Percentiles rank a stretch among this genome's conserved stretches.
These are phyloP conservation scores for Hirsutella minnesotensis DNA, from an alignment of 2,329 filamentous ascomycete species.

Conservation along the genomic window DNA sequence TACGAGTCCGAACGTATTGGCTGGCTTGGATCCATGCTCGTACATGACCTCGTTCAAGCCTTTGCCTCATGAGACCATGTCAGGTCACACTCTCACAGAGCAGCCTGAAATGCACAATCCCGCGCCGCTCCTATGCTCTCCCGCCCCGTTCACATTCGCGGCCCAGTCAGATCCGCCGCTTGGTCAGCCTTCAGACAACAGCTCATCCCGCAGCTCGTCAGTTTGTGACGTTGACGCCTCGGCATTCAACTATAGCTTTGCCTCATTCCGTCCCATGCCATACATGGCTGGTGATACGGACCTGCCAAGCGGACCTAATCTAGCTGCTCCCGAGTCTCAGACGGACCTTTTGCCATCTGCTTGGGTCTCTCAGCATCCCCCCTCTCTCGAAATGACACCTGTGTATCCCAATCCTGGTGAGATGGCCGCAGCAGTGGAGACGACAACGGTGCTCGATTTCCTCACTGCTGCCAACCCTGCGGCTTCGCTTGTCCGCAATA, in stretches of 20 bases:
- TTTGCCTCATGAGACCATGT: constrained; percentile 11
- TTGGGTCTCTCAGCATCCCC: constrained; percentile 11
- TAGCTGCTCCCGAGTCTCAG: background rate
- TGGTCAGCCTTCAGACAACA: background rate
- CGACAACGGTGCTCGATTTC: constrained; percentile 64
- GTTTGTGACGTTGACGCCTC: background rate
- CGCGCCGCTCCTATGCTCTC: constrained; percentile 52
- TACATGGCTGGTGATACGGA: background rate
- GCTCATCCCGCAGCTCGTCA: background rate
- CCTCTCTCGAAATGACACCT: constrained; percentile 28
- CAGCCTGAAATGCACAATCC: constrained; percentile 14
- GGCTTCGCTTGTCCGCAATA: constrained; percentile 67
- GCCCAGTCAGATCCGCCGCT: background rate
- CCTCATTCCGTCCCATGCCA: background rate
- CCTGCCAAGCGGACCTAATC: background rate
- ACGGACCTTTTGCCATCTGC: background rate
- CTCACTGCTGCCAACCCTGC: constrained; percentile 71
- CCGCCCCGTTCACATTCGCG: constrained; percentile 38
- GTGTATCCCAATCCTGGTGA: constrained; percentile 26
- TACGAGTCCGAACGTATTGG: constrained; percentile 48
- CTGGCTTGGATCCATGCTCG: constrained; percentile 19
- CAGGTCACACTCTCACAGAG: constrained; percentile 6
- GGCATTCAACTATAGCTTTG: background rate
- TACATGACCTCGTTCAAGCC: constrained; percentile 20
- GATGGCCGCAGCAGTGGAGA: constrained; percentile 16